A percentile compares a stretch with the other conserved stretches of the same genome.
phyloP scores from a whole-genome alignment of 2,329 filamentous ascomycete species.

The Diaporthe citriasiana region DNA sequence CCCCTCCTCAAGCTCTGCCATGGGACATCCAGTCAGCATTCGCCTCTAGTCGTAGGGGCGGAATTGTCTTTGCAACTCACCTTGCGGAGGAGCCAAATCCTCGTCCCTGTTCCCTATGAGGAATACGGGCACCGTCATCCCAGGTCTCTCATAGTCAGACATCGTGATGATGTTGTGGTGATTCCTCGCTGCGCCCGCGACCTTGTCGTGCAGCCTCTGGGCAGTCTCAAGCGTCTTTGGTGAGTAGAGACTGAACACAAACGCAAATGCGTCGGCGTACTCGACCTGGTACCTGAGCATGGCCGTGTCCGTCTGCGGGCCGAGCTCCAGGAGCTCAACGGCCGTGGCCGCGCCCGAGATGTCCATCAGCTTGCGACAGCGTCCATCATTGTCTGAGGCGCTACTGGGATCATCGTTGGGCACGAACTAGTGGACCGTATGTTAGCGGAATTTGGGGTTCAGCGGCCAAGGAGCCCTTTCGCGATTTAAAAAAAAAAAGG shows the following conservation, averaged over 20 bases:
- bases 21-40: conserved; percentile 15
- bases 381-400: conserved; percentile 36
- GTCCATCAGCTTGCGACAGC: conserved; percentile 43
- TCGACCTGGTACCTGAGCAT: conserved; percentile 43
- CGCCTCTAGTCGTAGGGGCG: background rate
- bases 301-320: conserved; percentile 40
- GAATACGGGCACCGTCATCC: conserved; percentile 42
- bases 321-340: conserved; percentile 42
- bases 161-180: conserved; percentile 43
- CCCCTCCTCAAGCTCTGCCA: conserved; percentile 37
- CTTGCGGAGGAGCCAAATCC: conserved; percentile 42
- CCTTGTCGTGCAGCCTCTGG: conserved; percentile 40
- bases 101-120: conserved; percentile 42
- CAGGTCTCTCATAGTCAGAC: conserved; percentile 40
- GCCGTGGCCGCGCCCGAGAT: conserved; percentile 39
- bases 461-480: no score
- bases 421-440: conserved; percentile 35
- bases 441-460: conserved; percentile 9
- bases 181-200: conserved; percentile 39
- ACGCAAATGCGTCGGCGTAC: conserved; percentile 42
- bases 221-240: conserved; percentile 41
- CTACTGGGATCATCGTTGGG: conserved; percentile 39
- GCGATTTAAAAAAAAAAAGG: background rate
- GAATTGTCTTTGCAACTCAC: conserved; percentile 23
- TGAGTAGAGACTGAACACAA: conserved; percentile 43